A percentile compares a stretch with the other conserved stretches of the same genome.
Conservation (phyloP, 83 land plant species). For the Picea abies region DNA sequence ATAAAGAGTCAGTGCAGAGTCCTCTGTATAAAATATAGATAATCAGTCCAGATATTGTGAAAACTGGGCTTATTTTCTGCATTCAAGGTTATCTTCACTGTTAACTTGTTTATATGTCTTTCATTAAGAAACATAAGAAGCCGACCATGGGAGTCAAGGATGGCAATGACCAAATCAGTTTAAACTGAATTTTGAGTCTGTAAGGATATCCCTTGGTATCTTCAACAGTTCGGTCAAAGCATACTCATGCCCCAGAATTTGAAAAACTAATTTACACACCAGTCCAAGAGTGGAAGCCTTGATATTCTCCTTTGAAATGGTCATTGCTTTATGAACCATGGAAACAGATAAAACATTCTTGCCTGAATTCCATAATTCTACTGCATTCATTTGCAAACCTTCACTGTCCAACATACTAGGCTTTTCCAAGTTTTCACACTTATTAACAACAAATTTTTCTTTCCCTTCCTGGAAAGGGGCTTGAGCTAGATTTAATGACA, state of each 20-base stretch:
- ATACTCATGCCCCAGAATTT: conserved; percentile 29
- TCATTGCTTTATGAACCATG: too few relatives aligned
- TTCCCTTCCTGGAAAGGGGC: too few relatives aligned
- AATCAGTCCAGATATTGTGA: too few relatives aligned
- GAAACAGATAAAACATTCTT: conserved; percentile 36
- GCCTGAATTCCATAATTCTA: conserved; percentile 60
- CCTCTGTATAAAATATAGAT: too few relatives aligned
- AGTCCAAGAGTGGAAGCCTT: conserved; percentile 34
- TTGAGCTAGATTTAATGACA: too few relatives aligned
- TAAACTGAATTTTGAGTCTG: conserved; percentile 40
- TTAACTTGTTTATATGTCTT: too few relatives aligned
- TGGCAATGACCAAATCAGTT: conserved; percentile 35
- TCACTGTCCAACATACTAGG: conserved; percentile 49
- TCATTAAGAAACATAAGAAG: too few relatives aligned
- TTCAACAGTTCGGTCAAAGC: conserved; percentile 21
- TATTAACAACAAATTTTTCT: too few relatives aligned
- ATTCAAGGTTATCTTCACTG: too few relatives aligned
- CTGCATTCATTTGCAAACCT: conserved; percentile 58
- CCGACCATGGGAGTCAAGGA: conserved; percentile 24
- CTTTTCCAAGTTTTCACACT: too few relatives aligned
- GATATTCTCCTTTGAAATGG: conserved; percentile 30
- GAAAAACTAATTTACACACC: conserved; percentile 48
- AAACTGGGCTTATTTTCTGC: too few relatives aligned
- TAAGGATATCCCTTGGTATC: conserved; percentile 36
- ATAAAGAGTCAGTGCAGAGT: too few relatives aligned